Evolutionary conservation across 1,139 yeast genomes (phyloP).

Genomic region (Kodamaea plutei): DNA sequence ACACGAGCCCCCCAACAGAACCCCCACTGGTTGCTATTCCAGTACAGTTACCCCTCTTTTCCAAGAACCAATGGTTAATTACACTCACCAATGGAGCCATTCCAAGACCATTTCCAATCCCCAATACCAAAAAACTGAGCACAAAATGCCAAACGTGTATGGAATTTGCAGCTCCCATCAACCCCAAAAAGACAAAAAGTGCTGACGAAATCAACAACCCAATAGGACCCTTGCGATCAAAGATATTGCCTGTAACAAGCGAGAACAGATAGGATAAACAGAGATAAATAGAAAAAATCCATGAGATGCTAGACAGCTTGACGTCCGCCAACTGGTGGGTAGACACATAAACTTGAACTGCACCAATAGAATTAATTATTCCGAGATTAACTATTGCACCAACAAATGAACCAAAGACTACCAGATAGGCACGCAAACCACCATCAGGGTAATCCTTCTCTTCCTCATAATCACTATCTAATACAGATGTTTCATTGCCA

Average conservation of each 20-base stretch:
- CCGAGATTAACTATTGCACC: conserved; percentile 64
- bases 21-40: conserved; percentile 62
- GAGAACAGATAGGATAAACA: conserved; percentile 57
- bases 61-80: conserved; percentile 59
- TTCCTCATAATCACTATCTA: too few relatives aligned
- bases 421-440: conserved; percentile 53
- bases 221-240: conserved; percentile 54
- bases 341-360: conserved; percentile 54
- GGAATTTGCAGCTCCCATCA: conserved; percentile 53
- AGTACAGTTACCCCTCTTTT: conserved; percentile 51
- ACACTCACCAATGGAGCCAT: conserved; percentile 59
- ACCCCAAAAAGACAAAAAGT: conserved; percentile 41
- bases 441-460: conserved; percentile 62
- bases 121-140: conserved; percentile 53
- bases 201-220: conserved; percentile 46
- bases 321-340: conserved; percentile 44
- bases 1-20: conserved; percentile 57
- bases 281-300: conserved; percentile 60
- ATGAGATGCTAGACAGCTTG: conserved; percentile 47
- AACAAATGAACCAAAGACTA: conserved; percentile 58
- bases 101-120: conserved; percentile 53
- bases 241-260: conserved; percentile 57
- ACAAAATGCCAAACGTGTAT: conserved; percentile 54
- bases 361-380: conserved; percentile 54
- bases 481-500: too few relatives aligned